phyloP scores from a whole-genome alignment of 768 basidiomycete species.

The Lentinula aciculospora region DNA sequence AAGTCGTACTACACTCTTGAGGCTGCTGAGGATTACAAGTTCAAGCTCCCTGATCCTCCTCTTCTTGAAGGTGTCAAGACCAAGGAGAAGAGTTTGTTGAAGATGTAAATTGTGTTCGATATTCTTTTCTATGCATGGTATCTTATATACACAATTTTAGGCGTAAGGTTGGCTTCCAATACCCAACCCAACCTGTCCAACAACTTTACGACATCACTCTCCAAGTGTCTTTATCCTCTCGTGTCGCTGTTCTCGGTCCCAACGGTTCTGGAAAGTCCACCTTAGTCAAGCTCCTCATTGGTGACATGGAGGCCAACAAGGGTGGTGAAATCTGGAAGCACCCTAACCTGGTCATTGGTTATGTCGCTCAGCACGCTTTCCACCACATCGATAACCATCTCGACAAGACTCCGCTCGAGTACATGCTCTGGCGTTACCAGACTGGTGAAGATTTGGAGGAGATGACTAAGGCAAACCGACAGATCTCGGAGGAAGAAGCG shows the following conservation, averaged over 20 bases:
- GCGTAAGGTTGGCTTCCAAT: conserved; percentile 96
- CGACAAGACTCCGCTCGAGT: conserved; percentile 98
- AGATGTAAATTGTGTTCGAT: conserved; percentile 55
- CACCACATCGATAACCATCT: conserved; percentile 98
- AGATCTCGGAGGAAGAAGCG: conserved; percentile 81
- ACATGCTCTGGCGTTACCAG: conserved; percentile 99
- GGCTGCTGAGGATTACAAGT: conserved; percentile 95
- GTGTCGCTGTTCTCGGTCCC: conserved; percentile 96
- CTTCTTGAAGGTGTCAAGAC: conserved; percentile 99
- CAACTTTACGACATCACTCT: conserved; percentile 93
- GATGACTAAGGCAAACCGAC: conserved; percentile 85
- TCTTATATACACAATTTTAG: too few relatives aligned
- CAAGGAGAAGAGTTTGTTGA: conserved; percentile 94
- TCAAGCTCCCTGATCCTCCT: conserved; percentile 96
- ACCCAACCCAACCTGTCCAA: conserved; percentile 79
- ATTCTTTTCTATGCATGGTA: too few relatives aligned
- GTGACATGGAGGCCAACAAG: conserved; percentile 94
- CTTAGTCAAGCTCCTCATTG: conserved; percentile 93
- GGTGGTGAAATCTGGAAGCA: conserved; percentile 99
- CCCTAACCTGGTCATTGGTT: conserved; percentile 98
- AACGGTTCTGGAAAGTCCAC: conserved; percentile 99
- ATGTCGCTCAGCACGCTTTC: conserved; percentile 99
- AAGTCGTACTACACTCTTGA: conserved; percentile 97
- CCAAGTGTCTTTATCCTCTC: conserved; percentile 96
- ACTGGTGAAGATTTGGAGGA: conserved; percentile 98